These are phyloP conservation scores for Daedaleopsis nitida DNA, from an alignment of 768 basidiomycete species.

Conservation along the genomic window DNA sequence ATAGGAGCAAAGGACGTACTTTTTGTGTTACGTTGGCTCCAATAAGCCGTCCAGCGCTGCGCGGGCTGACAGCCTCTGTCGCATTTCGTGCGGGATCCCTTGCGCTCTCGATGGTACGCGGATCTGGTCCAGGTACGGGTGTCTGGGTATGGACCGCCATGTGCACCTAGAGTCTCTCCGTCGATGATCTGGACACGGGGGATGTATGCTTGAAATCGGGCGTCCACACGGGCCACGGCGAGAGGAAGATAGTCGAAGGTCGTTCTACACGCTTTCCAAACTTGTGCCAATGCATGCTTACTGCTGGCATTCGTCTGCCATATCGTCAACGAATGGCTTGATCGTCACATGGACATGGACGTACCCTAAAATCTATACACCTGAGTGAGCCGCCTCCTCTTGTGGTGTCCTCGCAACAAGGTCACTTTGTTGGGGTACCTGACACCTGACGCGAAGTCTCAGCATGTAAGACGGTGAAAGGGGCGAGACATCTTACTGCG, in stretches of 20 bases:
- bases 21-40: constrained; percentile 84
- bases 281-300: constrained; percentile 94
- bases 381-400: constrained; percentile 96
- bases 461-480: too few species aligned
- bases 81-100: constrained; percentile 98
- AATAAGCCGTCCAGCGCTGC: constrained; percentile 96
- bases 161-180: constrained; percentile 88
- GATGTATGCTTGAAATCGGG: not conserved
- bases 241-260: constrained; percentile 98
- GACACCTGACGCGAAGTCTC: constrained; percentile 45
- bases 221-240: constrained; percentile 44
- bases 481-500: constrained; percentile 52
- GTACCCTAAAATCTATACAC: constrained; percentile 98
- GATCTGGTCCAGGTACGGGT: constrained; percentile 95
- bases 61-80: constrained; percentile 95
- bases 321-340: not conserved
- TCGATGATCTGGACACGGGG: constrained; percentile 78
- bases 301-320: constrained; percentile 91
- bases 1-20: constrained; percentile 40
- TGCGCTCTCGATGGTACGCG: constrained; percentile 92
- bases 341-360: constrained; percentile 22
- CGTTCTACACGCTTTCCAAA: constrained; percentile 97
- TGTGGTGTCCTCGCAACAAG: constrained; percentile 91
- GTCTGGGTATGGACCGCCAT: constrained; percentile 94
- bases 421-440: constrained; percentile 95